These are phyloP conservation scores for Coemansia sp. DNA, from an alignment of 192 early-diverging fungal genomes.

Conservation along the genomic window DNA sequence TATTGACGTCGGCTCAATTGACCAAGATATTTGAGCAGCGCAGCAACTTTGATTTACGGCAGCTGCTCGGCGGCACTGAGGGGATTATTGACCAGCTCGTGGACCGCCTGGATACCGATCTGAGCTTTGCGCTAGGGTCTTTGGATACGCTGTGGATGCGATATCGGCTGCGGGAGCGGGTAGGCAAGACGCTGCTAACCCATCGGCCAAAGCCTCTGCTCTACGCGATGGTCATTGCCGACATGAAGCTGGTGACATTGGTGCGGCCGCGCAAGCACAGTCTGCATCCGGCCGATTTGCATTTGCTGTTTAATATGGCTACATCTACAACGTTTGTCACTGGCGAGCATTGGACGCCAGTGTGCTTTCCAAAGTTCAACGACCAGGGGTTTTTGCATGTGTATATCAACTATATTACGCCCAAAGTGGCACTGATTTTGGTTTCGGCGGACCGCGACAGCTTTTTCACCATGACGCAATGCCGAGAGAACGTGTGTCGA, in stretches of 20 bases:
- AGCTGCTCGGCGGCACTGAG: slow-evolving; percentile 79
- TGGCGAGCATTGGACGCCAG: slow-evolving; percentile 90
- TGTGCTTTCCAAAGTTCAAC: slow-evolving; percentile 93
- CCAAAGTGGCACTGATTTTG: slow-evolving; percentile 70
- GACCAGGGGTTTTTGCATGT: slow-evolving; percentile 83
- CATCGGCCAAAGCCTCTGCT: slow-evolving; percentile 65
- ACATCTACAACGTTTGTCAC: slow-evolving; percentile 73
- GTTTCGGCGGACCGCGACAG: slow-evolving; percentile 80
- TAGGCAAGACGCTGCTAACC: slow-evolving; percentile 61
- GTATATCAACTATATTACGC: slow-evolving; percentile 78
- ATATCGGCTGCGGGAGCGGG: slow-evolving; percentile 64
- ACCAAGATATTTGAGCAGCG: slow-evolving; percentile 83
- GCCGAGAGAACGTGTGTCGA: slow-evolving; percentile 59
- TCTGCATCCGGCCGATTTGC: slow-evolving; percentile 80
- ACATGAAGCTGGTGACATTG: slow-evolving; percentile 73
- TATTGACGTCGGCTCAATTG: slow-evolving; percentile 77
- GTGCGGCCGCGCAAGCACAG: slow-evolving; percentile 73
- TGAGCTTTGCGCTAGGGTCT: slow-evolving; percentile 74
- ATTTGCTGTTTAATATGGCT: slow-evolving; percentile 80
- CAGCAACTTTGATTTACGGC: slow-evolving; percentile 84
- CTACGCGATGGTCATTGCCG: slow-evolving; percentile 78
- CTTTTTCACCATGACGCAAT: slow-evolving; percentile 77
- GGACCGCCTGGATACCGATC: slow-evolving; percentile 65
- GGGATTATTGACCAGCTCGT: slow-evolving; percentile 77
- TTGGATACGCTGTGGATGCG: slow-evolving; percentile 74